Evolutionary conservation across 2,329 filamentous ascomycete species (phyloP).

Genomic region (Tolypocladium tropicale): DNA sequence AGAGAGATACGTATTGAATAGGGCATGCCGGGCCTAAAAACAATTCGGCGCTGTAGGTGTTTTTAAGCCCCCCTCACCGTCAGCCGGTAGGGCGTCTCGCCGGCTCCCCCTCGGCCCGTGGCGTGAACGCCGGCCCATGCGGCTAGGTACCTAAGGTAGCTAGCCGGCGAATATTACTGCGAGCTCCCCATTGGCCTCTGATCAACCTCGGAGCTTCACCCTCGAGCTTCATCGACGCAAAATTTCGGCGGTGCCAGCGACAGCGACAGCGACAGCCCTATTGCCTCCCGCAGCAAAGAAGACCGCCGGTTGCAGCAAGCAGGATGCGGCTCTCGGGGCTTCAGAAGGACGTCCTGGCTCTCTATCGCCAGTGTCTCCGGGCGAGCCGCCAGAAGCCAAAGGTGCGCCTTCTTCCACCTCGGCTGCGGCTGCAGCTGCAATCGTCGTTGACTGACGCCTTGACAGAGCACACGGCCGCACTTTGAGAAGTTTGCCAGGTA

Average conservation of each 20-base stretch:
- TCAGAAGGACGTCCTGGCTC: constrained; percentile 76
- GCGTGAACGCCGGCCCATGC: too few species aligned
- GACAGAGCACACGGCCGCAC: constrained; percentile 44
- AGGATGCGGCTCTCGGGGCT: constrained; percentile 59
- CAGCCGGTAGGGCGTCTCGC: not conserved
- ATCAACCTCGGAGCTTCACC: not conserved
- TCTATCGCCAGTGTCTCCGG: constrained; percentile 81
- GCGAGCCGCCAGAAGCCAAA: constrained; percentile 75
- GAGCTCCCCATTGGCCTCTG: not conserved
- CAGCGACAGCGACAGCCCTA: not conserved
- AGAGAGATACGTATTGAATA: not conserved
- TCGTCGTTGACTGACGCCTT: constrained; percentile 8
- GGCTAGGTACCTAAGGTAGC: too few species aligned
- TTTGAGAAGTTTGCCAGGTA: constrained; percentile 57
- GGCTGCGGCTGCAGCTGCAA: not conserved
- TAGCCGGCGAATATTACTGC: not conserved
- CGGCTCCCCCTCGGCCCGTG: not conserved
- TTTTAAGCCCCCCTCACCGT: not conserved
- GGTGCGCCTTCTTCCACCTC: constrained; percentile 3
- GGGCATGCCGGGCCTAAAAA: not conserved
- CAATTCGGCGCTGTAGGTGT: not conserved
- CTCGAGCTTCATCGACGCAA: not conserved
- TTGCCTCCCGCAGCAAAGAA: too few species aligned
- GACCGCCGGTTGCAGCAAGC: too few species aligned
- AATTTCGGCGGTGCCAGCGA: not conserved